Evolutionary conservation across 352 stramenopile genomes (phyloP).

Genomic region (Phytophthora capsici): DNA sequence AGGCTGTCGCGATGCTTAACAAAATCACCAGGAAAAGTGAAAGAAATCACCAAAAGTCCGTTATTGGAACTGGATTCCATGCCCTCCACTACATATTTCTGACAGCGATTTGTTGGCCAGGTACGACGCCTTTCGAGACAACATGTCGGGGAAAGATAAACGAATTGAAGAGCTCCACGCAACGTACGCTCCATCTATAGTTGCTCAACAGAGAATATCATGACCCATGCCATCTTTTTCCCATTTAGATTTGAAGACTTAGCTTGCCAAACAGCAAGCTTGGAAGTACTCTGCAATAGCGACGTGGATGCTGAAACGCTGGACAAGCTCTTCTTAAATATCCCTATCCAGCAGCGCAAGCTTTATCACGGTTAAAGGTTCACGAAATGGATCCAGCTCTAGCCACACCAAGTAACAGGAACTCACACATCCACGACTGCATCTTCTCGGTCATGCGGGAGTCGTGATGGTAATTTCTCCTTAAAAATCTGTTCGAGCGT

Average conservation of each 20-base stretch:
- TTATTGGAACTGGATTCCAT: neutral
- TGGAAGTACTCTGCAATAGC: slow-evolving; percentile 51
- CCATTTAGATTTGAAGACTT: slow-evolving; percentile 49
- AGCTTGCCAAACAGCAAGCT: slow-evolving; percentile 41
- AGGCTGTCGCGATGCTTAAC: slow-evolving; percentile 46
- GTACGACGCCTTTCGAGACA: slow-evolving; percentile 37
- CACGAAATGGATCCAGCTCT: neutral
- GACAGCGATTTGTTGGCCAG: slow-evolving; percentile 23
- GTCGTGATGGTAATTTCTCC: slow-evolving; percentile 70
- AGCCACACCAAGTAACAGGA: neutral
- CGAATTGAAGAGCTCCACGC: slow-evolving; percentile 37
- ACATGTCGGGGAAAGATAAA: slow-evolving; percentile 38
- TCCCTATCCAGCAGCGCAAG: slow-evolving; percentile 47
- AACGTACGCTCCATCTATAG: slow-evolving; percentile 27
- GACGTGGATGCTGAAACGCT: slow-evolving; percentile 44
- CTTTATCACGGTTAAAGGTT: slow-evolving; percentile 16
- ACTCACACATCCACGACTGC: slow-evolving; percentile 72
- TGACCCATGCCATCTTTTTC: neutral
- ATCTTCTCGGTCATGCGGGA: slow-evolving; percentile 72
- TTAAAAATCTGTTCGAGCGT: slow-evolving; percentile 78
- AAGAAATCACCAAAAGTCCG: slow-evolving; percentile 53
- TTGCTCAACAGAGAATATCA: no score
- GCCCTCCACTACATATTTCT: neutral
- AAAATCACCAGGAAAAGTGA: slow-evolving; percentile 45
- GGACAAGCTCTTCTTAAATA: slow-evolving; percentile 56